These are phyloP conservation scores for Ophiostoma australiae DNA, from an alignment of 2,329 filamentous ascomycete species.

Conservation along the genomic window DNA sequence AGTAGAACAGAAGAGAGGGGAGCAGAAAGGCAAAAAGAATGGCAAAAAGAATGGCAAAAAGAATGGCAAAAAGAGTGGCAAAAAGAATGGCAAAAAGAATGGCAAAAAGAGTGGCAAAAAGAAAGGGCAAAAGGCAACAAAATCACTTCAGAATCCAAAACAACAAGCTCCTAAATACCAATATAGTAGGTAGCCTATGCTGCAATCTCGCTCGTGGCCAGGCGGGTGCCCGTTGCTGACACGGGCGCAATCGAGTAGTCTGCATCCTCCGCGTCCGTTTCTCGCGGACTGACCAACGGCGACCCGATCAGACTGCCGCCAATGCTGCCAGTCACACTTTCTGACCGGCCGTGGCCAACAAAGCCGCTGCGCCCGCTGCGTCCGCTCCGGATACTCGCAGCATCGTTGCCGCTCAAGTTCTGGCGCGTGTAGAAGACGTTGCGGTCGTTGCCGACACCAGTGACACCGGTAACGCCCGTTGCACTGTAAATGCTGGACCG, in stretches of 20 bases:
- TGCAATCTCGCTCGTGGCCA: constrained; percentile 3
- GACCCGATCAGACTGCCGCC: constrained; percentile 53
- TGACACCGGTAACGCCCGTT: constrained; percentile 57
- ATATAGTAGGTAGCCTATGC: constrained; percentile 1
- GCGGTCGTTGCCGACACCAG: constrained; percentile 33
- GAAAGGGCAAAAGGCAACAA: neutral
- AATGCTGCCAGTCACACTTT: constrained; percentile 76
- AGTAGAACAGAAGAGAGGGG: neutral
- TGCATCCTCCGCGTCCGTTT: constrained; percentile 11
- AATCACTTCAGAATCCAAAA: neutral
- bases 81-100: no score
- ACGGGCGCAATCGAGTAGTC: neutral
- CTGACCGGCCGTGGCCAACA: constrained; percentile 70
- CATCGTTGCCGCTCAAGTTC: constrained; percentile 44
- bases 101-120: neutral
- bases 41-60: no score
- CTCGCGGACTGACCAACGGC: constrained; percentile 51
- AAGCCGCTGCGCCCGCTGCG: constrained; percentile 76
- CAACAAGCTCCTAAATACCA: neutral
- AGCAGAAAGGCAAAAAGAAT: neutral
- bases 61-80: neutral
- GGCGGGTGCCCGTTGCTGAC: neutral
- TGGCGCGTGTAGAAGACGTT: constrained; percentile 68
- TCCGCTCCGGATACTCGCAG: constrained; percentile 73
- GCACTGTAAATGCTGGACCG: constrained; percentile 78